Conservation (phyloP, 2,329 filamentous ascomycete species). For the Sclerotinia spermophila region DNA sequence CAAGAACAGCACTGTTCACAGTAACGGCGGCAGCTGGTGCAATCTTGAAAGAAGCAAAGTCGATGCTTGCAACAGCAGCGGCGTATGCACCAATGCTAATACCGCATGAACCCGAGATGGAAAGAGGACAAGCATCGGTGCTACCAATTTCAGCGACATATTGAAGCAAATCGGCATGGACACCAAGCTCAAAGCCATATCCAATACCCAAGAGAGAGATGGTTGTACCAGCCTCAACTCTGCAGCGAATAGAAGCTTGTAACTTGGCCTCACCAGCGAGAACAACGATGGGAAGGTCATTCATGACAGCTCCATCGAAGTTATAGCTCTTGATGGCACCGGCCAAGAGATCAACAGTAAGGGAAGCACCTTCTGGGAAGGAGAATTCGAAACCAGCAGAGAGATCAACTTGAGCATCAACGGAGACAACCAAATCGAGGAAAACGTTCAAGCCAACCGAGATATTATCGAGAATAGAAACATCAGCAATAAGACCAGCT, state of each 20-base stretch:
- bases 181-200: constrained; percentile 28
- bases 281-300: constrained; percentile 26
- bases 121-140: constrained; percentile 21
- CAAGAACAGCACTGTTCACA: constrained; percentile 19
- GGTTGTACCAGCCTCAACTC: constrained; percentile 28
- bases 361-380: constrained; percentile 28
- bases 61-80: constrained; percentile 23
- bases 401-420: constrained; percentile 26
- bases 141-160: constrained; percentile 24
- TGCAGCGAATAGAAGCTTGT: constrained; percentile 27
- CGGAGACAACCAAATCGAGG: constrained; percentile 29
- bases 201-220: constrained; percentile 25
- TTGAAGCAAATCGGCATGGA: constrained; percentile 28
- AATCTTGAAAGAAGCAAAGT: constrained; percentile 25
- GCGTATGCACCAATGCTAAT: constrained; percentile 29
- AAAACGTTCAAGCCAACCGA: constrained; percentile 26
- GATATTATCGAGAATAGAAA: constrained; percentile 26
- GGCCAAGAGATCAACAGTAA: constrained; percentile 29
- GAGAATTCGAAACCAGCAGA: constrained; percentile 29
- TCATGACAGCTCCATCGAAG: constrained; percentile 23
- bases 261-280: constrained; percentile 27
- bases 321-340: constrained; percentile 26
- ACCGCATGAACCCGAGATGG: constrained; percentile 23
- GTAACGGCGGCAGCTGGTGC: constrained; percentile 22
- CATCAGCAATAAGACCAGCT: constrained; percentile 20